Evolutionary conservation across 345 rosid species (phyloP).

Genomic region (Eutrema heterophyllum): DNA sequence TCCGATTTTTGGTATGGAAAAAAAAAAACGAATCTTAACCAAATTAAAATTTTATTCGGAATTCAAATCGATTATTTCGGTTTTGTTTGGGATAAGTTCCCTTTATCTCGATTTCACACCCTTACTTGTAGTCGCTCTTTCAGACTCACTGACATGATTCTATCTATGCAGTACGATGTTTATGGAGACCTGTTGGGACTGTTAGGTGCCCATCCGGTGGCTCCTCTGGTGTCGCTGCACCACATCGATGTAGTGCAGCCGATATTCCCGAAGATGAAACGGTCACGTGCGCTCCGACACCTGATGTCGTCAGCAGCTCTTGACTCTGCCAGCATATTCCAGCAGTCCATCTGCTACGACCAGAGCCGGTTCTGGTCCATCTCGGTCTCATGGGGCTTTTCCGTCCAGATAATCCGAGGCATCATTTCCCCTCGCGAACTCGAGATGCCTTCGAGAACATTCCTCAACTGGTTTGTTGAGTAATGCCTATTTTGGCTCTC

Average conservation of each 20-base stretch:
- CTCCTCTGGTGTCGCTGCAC: slow-evolving; percentile 71
- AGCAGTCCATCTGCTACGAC: slow-evolving; percentile 82
- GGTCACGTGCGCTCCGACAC: slow-evolving; percentile 48
- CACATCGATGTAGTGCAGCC: slow-evolving; percentile 82
- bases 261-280: slow-evolving; percentile 53
- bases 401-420: slow-evolving; percentile 66
- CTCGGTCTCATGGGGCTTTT: slow-evolving; percentile 82
- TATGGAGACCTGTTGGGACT: slow-evolving; percentile 71
- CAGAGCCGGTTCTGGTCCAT: slow-evolving; percentile 58
- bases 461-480: slow-evolving; percentile 86
- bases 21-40: too few species aligned
- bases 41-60: too few species aligned
- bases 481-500: too few species aligned
- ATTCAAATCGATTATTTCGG: too few species aligned
- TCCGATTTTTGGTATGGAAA: too few species aligned
- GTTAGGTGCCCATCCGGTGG: slow-evolving; percentile 67
- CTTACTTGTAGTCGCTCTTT: too few species aligned
- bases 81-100: too few species aligned
- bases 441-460: slow-evolving; percentile 82
- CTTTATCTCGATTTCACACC: too few species aligned
- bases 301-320: slow-evolving; percentile 48
- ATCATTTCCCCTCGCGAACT: slow-evolving; percentile 81
- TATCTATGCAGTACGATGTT: slow-evolving; percentile 61
- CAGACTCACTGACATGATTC: background rate
- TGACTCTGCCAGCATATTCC: slow-evolving; percentile 74